Evolutionary conservation across 2,329 filamentous ascomycete species (phyloP).

Genomic region (Epichloe scottii): DNA sequence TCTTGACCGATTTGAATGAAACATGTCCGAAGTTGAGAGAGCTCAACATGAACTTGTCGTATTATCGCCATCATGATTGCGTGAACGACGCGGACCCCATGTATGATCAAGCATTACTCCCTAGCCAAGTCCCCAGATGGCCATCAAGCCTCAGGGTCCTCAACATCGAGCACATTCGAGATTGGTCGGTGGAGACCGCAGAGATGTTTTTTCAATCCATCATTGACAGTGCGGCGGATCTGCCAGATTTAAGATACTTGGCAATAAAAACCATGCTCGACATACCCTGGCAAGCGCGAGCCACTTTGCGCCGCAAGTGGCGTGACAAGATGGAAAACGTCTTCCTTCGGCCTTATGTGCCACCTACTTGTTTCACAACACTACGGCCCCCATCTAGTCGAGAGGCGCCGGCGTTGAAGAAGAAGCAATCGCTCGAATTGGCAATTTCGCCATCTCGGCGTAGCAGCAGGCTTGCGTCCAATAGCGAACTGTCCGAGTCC

Average conservation of each 20-base stretch:
- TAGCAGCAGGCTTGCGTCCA: conserved; percentile 23
- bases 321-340: conserved; percentile 54
- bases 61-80: conserved; percentile 56
- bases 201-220: conserved; percentile 71
- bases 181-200: conserved; percentile 58
- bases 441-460: conserved; percentile 21
- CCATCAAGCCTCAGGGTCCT: conserved; percentile 57
- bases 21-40: conserved; percentile 59
- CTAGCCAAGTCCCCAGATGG: conserved; percentile 63
- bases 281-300: conserved; percentile 69
- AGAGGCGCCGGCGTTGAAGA: conserved; percentile 8
- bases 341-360: conserved; percentile 40
- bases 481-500: conserved; percentile 14
- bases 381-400: conserved; percentile 10
- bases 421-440: conserved; percentile 9
- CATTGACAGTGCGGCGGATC: conserved; percentile 51
- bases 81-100: conserved; percentile 62
- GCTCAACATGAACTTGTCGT: conserved; percentile 66
- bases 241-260: conserved; percentile 57
- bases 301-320: conserved; percentile 69
- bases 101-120: conserved; percentile 55
- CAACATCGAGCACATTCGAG: conserved; percentile 64
- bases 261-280: conserved; percentile 68
- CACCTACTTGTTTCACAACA: conserved; percentile 23
- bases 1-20: conserved; percentile 52